Percentiles rank a stretch among this genome's conserved stretches.
These are phyloP conservation scores for Amylostereum chailletii DNA, from an alignment of 1,284 basidiomycete genomes.

Conservation along the genomic window DNA sequence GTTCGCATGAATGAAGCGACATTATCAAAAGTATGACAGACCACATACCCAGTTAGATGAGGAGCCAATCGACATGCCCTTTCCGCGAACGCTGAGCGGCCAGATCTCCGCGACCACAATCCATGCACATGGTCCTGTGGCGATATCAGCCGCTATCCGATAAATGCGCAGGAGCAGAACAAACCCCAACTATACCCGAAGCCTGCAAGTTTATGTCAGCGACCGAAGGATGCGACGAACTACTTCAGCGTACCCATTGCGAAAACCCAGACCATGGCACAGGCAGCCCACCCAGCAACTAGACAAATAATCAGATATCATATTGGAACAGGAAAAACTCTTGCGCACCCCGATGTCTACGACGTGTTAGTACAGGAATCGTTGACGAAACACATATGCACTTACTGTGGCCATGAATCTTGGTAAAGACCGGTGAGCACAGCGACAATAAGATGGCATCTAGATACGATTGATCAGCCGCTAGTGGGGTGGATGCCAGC, in stretches of 20 bases:
- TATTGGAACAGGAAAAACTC: background rate
- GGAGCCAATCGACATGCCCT: constrained; percentile 60
- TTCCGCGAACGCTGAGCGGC: constrained; percentile 59
- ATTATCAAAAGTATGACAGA: background rate
- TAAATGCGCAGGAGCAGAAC: background rate
- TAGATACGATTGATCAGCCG: constrained; percentile 13
- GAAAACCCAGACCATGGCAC: constrained; percentile 60
- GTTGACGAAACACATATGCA: constrained; percentile 1
- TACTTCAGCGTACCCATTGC: constrained; percentile 36
- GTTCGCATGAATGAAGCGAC: background rate
- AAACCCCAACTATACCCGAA: constrained; percentile 64
- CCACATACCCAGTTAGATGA: constrained; percentile 59
- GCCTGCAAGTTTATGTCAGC: constrained; percentile 17
- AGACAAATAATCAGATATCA: constrained; percentile 9
- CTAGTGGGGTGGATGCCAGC: background rate
- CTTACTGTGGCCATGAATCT: constrained; percentile 39
- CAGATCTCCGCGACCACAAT: constrained; percentile 60
- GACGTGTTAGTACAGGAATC: background rate
- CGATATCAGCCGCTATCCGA: constrained; percentile 1
- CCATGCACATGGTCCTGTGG: constrained; percentile 50
- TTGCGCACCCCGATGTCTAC: constrained; percentile 24
- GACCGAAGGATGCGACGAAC: too few relatives aligned
- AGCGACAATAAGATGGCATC: constrained; percentile 61
- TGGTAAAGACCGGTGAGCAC: constrained; percentile 48
- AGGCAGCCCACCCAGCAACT: constrained; percentile 61